Percentiles rank a stretch among this genome's conserved stretches.
phyloP scores from a whole-genome alignment of 176 grass and related monocot genomes.

The Typha latifolia region DNA sequence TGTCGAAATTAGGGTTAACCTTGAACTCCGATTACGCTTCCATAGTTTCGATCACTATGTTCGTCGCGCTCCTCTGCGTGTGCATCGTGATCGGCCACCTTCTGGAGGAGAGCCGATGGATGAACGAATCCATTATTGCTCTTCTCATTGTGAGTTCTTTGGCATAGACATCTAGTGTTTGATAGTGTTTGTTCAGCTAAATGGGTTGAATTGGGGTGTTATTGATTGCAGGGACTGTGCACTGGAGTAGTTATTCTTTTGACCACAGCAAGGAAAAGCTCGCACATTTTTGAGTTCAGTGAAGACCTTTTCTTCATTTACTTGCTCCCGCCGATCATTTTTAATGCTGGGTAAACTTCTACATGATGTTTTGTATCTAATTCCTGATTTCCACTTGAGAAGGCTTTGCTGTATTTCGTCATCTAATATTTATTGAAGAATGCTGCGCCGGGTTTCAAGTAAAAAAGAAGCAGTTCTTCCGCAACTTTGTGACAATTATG shows the following conservation, averaged over 20 bases:
- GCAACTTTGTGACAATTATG: slow-evolving; percentile 81
- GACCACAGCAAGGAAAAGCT: slow-evolving; percentile 38
- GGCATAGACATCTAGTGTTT: slow-evolving; percentile 3
- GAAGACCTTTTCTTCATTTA: slow-evolving; percentile 92
- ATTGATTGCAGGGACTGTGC: slow-evolving; percentile 48
- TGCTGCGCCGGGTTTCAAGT: slow-evolving; percentile 67
- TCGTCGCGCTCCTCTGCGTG: slow-evolving; percentile 65
- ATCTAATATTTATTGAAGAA: neutral
- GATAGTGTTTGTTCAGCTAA: slow-evolving; percentile 2
- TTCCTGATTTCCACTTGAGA: neutral
- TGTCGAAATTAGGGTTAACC: slow-evolving; percentile 15
- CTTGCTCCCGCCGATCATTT: slow-evolving; percentile 94
- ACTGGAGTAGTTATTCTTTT: slow-evolving; percentile 70
- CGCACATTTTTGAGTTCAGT: slow-evolving; percentile 69
- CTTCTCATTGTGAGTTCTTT: slow-evolving; percentile 50
- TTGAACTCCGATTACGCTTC: slow-evolving; percentile 36
- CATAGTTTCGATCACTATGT: slow-evolving; percentile 84
- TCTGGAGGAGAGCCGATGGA: slow-evolving; percentile 77
- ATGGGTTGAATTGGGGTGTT: neutral
- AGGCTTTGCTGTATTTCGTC: neutral
- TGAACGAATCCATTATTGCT: slow-evolving; percentile 82
- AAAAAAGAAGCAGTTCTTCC: slow-evolving; percentile 98
- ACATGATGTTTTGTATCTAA: neutral
- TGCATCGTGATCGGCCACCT: slow-evolving; percentile 94
- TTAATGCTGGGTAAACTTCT: slow-evolving; percentile 78